Base-by-base conservation (phyloP, 108 stramenopile species). In the Cylindrotheca closterium region DNA sequence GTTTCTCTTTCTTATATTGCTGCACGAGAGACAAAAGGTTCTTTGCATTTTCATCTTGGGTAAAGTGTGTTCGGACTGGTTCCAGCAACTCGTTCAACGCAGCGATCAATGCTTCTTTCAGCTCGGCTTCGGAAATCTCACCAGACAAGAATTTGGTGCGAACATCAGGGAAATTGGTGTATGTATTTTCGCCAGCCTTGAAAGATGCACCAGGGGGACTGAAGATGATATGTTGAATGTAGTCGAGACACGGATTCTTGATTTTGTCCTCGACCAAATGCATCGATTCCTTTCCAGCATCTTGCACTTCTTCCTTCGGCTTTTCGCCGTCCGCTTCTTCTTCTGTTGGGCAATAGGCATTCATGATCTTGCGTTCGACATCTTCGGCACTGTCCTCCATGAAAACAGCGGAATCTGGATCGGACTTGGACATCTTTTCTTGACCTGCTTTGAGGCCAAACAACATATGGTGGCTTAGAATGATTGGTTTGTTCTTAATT, bases 351-450 rank as follows among this genome's bases (percentile, higher is more conserved):
- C 96, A 97, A 74, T 91, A 97, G 33, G 96, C 95, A 55, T 76
- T 80, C 54, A 59, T 65, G 54, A 98, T 92, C 69, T 98, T 98
- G 42, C 96, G 84, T 53, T 91, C 78, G 24, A 98, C 97, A 78
- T 96, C 95, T 55, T 85, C 95, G 2, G 72, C 79, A 5, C 91
- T 55, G 79, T 99, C 99, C 67, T 99, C 99, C 99, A 99, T 99
- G 67, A 99, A 99, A 48, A 99, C 91, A 23, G 99, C 99, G 24
- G 87, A 90, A 79, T 99, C 97, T 17, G 99, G 97, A 89, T 99
- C 97, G 33, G 91, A 93, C 75, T 99, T 99, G 74, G 84, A 87
- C 99, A 99, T 99, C 83, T 99, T 99, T 60, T 96, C 96, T 82
- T 99, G 99, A 4, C 99, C 99, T 37, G 96, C 94, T 75, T 98